phyloP scores from a whole-genome alignment of 345 rosid species.

The Ceriops tagal region DNA sequence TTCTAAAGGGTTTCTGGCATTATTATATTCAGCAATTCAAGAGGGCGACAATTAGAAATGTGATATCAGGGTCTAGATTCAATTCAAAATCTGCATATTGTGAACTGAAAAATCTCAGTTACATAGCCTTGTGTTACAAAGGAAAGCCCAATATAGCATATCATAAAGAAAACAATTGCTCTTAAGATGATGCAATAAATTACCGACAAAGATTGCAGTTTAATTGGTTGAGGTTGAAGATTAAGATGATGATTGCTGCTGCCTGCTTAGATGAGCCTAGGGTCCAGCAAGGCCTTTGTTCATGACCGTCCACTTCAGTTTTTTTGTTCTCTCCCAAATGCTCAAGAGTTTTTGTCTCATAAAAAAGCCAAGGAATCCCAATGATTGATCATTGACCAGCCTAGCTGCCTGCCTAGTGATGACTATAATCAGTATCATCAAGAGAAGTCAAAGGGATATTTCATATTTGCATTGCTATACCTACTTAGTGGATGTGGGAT shows the following conservation, averaged over 20 bases:
- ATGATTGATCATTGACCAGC: slow-evolving; percentile 6
- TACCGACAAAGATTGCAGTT: neutral
- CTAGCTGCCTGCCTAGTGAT: slow-evolving; percentile 5
- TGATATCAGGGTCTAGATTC: too few relatives aligned
- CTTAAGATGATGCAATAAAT: neutral
- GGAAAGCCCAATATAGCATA: too few relatives aligned
- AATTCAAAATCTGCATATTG: too few relatives aligned
- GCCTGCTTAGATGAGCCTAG: neutral
- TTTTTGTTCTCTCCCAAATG: neutral
- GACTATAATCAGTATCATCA: neutral
- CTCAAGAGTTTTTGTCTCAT: neutral
- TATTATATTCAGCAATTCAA: too few relatives aligned
- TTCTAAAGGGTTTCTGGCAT: too few relatives aligned
- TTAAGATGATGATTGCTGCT: neutral
- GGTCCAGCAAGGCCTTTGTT: neutral
- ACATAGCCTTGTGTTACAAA: too few relatives aligned
- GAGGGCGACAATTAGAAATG: too few relatives aligned
- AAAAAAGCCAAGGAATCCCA: neutral
- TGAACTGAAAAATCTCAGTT: too few relatives aligned
- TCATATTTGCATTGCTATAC: neutral
- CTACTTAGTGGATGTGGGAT: neutral
- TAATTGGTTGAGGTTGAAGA: too few relatives aligned
- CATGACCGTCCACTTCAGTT: neutral
- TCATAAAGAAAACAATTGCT: neutral
- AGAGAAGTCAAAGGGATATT: slow-evolving; percentile 1